phyloP scores from a whole-genome alignment of 139 green algal species.

The Chlamydomonas schloesseri region DNA sequence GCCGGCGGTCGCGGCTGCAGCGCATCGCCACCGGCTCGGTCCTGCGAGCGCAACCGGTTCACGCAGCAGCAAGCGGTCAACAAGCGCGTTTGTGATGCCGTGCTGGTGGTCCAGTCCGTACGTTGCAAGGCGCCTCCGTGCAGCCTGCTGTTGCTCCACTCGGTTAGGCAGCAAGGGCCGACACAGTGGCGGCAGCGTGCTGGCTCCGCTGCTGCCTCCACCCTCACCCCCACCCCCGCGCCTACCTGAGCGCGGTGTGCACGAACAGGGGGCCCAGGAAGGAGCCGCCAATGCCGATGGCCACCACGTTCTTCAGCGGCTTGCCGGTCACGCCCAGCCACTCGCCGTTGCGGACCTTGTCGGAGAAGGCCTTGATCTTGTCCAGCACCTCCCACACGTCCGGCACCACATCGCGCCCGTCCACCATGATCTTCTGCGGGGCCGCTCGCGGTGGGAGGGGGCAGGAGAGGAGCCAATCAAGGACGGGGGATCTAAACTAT shows the following conservation, averaged over 20 bases:
- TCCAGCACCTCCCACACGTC: conserved; percentile 98
- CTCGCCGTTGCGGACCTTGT: conserved; percentile 93
- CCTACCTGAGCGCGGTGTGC: conserved; percentile 96
- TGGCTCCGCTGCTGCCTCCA: too few relatives aligned
- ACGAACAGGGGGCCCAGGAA: conserved; percentile 98
- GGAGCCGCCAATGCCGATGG: conserved; percentile 97
- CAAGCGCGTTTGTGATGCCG: too few relatives aligned
- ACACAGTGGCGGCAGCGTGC: too few relatives aligned
- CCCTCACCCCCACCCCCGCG: background rate
- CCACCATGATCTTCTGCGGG: conserved; percentile 82
- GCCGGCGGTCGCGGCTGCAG: conserved; percentile 74
- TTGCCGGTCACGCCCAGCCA: conserved; percentile 95
- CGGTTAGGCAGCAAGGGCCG: too few relatives aligned
- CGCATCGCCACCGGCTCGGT: conserved; percentile 66
- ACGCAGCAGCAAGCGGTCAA: too few relatives aligned
- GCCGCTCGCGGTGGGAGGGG: too few relatives aligned
- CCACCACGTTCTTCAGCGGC: conserved; percentile 95
- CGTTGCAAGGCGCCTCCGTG: too few relatives aligned
- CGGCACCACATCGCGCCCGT: conserved; percentile 94
- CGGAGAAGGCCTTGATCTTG: conserved; percentile 96
- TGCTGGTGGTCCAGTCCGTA: too few relatives aligned
- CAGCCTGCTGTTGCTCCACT: too few relatives aligned
- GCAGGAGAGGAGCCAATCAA: too few relatives aligned
- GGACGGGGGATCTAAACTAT: too few relatives aligned
- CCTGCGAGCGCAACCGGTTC: too few relatives aligned